A percentile compares a stretch with the other conserved stretches of the same genome.
These are phyloP conservation scores for Gynostemma pentaphyllum DNA, from an alignment of 306 rosid species.

Conservation along the genomic window DNA sequence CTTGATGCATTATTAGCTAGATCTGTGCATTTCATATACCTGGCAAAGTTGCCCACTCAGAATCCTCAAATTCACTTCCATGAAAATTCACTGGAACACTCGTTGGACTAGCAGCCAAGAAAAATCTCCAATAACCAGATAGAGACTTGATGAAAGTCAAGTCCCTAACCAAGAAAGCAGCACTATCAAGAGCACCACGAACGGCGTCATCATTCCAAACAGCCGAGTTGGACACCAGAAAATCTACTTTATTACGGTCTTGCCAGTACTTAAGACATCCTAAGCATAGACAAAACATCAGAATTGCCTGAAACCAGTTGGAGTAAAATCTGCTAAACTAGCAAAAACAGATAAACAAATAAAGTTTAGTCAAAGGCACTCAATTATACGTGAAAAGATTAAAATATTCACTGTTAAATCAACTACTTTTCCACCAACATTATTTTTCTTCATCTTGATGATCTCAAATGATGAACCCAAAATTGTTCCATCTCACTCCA, in stretches of 20 bases:
- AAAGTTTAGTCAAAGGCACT: neutral
- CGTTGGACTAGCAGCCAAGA: constrained; percentile 54
- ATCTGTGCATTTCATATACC: constrained; percentile 28
- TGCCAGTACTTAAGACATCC: constrained; percentile 88
- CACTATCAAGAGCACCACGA: constrained; percentile 61
- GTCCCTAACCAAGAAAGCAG: constrained; percentile 69
- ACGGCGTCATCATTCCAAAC: constrained; percentile 84
- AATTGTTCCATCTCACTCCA: neutral
- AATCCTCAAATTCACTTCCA: constrained; percentile 46
- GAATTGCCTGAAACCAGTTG: neutral
- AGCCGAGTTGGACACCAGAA: constrained; percentile 55
- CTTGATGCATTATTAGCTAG: neutral
- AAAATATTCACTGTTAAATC: neutral
- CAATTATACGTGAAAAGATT: neutral
- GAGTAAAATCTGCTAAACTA: neutral
- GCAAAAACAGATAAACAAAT: neutral
- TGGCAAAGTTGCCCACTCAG: constrained; percentile 63
- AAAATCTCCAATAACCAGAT: constrained; percentile 89
- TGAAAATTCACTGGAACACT: constrained; percentile 52
- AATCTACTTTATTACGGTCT: constrained; percentile 64
- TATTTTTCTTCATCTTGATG: neutral
- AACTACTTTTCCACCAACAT: neutral
- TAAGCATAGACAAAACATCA: constrained; percentile 21
- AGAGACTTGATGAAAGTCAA: constrained; percentile 74
- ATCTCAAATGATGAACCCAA: neutral